These are phyloP conservation scores for Leccinum pallidistipes DNA, from an alignment of 1,284 basidiomycete genomes.

Conservation along the genomic window DNA sequence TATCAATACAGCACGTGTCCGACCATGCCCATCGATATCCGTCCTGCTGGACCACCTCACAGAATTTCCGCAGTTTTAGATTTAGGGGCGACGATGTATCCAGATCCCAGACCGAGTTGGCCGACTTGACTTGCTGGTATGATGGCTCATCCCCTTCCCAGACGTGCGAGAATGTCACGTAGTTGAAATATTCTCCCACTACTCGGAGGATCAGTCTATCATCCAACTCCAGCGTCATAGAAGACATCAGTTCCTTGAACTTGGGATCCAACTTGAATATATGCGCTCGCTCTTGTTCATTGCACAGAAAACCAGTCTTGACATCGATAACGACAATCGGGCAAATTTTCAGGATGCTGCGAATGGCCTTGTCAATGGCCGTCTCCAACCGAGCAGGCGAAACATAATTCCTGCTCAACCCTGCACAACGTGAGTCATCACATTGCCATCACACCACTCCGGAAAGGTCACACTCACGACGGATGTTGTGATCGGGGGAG, in stretches of 20 bases:
- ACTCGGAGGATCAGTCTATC: background rate
- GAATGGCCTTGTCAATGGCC: background rate
- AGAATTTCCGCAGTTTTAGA: background rate
- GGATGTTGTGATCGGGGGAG: background rate
- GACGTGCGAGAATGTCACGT: conserved; percentile 10
- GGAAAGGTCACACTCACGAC: background rate
- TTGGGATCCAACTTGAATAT: background rate
- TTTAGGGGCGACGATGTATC: background rate
- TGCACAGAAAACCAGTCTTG: conserved; percentile 3
- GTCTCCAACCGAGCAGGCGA: background rate
- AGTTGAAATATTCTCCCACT: conserved; percentile 1
- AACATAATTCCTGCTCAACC: background rate
- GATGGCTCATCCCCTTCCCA: background rate
- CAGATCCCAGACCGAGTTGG: background rate
- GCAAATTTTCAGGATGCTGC: background rate
- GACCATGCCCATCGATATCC: conserved; percentile 1
- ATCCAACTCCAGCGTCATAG: background rate
- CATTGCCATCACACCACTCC: no score
- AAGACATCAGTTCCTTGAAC: background rate
- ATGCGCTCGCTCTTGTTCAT: background rate
- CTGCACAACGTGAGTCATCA: background rate
- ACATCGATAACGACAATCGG: conserved; percentile 8
- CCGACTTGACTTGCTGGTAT: background rate
- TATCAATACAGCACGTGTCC: conserved; percentile 7
- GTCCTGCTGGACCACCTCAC: background rate